Conservation (phyloP, 1,139 yeast genomes). For the Arxiozyma telluris region DNA sequence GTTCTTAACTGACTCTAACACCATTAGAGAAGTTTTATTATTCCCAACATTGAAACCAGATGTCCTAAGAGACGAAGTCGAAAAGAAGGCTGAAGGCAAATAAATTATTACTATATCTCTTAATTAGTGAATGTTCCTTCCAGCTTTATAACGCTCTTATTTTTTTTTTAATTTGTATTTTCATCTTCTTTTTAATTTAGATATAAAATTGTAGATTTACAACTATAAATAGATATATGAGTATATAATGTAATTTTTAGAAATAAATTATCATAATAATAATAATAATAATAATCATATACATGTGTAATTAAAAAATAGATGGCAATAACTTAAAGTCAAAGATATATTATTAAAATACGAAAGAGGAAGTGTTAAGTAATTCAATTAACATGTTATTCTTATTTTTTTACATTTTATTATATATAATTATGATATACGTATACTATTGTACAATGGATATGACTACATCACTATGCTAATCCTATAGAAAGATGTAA, state of each 20-base stretch:
- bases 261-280: neutral
- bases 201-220: slow-evolving; percentile 1
- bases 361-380: too few species aligned
- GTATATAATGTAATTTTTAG: neutral
- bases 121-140: neutral
- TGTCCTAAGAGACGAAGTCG: slow-evolving; percentile 32
- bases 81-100: slow-evolving; percentile 15
- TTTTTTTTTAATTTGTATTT: neutral
- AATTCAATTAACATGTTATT: too few species aligned
- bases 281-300: too few species aligned
- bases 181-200: neutral
- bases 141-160: neutral
- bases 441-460: too few species aligned
- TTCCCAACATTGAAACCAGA: slow-evolving; percentile 99
- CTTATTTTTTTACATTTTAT: too few species aligned
- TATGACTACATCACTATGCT: too few species aligned
- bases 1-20: slow-evolving; percentile 94
- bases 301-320: too few species aligned
- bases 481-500: too few species aligned
- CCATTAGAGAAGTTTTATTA: slow-evolving; percentile 93
- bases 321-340: neutral
- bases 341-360: too few species aligned
- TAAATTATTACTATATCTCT: neutral
- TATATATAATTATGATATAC: too few species aligned
- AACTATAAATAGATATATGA: neutral